Evolutionary conservation across 768 basidiomycete species (phyloP).

Genomic region (Hirschioporus abietinus): DNA sequence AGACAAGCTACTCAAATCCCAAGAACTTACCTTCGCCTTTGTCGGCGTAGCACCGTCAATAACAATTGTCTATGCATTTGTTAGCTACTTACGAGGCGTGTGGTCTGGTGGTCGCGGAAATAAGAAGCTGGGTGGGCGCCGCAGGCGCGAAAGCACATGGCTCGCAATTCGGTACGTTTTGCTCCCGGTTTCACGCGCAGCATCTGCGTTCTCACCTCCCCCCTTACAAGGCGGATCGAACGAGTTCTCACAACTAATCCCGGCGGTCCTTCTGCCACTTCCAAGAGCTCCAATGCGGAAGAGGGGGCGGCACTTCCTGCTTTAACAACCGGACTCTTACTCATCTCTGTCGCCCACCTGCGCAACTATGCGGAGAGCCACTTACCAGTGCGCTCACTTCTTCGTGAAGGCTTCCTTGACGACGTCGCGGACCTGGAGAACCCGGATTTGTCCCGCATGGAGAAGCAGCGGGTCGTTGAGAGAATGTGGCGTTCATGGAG

Average conservation of each 20-base stretch:
- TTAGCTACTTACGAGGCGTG: slow-evolving; percentile 46
- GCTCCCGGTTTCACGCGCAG: neutral
- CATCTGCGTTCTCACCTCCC: neutral
- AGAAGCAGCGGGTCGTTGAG: slow-evolving; percentile 74
- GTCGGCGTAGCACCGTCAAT: slow-evolving; percentile 92
- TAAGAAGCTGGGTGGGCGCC: slow-evolving; percentile 54
- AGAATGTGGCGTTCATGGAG: slow-evolving; percentile 92
- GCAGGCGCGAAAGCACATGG: slow-evolving; percentile 54
- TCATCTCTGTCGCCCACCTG: slow-evolving; percentile 64
- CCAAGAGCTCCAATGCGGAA: slow-evolving; percentile 9
- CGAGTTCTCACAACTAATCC: slow-evolving; percentile 46
- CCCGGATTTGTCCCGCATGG: slow-evolving; percentile 55
- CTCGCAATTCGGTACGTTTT: slow-evolving; percentile 56
- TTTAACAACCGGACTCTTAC: slow-evolving; percentile 65
- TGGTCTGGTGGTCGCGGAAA: slow-evolving; percentile 45
- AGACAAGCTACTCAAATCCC: slow-evolving; percentile 88
- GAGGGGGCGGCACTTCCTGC: slow-evolving; percentile 33
- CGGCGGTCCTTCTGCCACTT: slow-evolving; percentile 30
- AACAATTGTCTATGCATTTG: slow-evolving; percentile 65
- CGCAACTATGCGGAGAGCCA: slow-evolving; percentile 55
- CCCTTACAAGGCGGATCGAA: slow-evolving; percentile 51
- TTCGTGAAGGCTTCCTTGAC: slow-evolving; percentile 77
- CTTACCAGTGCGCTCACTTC: slow-evolving; percentile 52
- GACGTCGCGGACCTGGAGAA: slow-evolving; percentile 83
- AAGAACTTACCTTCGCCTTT: slow-evolving; percentile 94